Evolutionary conservation across 805 yeast species (phyloP).

Genomic region (Diddensiella caesifluorescens): DNA sequence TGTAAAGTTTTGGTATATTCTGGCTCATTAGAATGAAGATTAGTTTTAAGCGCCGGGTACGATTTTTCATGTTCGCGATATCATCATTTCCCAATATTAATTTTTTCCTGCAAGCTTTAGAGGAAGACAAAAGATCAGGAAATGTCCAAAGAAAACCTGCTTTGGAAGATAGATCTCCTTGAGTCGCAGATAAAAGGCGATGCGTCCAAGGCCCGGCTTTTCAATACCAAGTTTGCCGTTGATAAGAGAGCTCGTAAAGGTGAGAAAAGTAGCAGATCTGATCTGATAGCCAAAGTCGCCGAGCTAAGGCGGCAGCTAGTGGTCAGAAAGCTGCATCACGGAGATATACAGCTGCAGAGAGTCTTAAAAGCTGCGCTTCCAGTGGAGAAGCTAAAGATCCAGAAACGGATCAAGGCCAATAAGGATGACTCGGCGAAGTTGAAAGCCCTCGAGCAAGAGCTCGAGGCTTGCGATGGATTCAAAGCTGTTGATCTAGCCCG

Average conservation of each 20-base stretch:
- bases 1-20: no score
- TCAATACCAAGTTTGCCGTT: constrained; percentile 29
- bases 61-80: no score
- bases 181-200: constrained; percentile 30
- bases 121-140: no score
- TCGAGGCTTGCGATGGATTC: constrained; percentile 19
- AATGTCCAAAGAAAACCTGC: constrained; percentile 30
- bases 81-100: no score
- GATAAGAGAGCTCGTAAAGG: constrained; percentile 18
- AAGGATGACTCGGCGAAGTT: constrained; percentile 15
- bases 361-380: constrained; percentile 30
- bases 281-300: neutral
- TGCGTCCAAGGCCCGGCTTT: constrained; percentile 24
- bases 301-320: constrained; percentile 25
- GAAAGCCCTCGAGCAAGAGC: constrained; percentile 18
- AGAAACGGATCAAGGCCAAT: constrained; percentile 24
- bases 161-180: constrained; percentile 35
- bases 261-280: neutral
- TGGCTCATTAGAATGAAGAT: no score
- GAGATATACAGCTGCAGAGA: constrained; percentile 25
- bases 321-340: constrained; percentile 30
- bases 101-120: no score
- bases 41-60: no score
- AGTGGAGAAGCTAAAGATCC: constrained; percentile 31
- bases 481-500: constrained; percentile 21